A percentile compares a stretch with the other conserved stretches of the same genome.
phyloP scores from a whole-genome alignment of 345 rosid species.

The Rubroshorea leprosula region DNA sequence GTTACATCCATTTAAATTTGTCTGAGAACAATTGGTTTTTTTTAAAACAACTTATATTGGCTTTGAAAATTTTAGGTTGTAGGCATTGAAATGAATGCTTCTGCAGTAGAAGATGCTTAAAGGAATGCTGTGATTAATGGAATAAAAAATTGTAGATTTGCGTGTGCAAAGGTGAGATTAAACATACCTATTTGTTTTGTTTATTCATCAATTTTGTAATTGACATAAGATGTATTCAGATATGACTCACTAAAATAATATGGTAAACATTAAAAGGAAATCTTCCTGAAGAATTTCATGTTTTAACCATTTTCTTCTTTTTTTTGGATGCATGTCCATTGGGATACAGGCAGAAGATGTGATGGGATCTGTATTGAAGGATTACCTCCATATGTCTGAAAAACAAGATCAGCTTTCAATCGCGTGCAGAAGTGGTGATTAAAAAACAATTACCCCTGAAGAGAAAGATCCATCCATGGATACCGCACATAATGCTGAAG shows the following conservation, averaged over 20 bases:
- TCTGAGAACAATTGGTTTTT: background rate
- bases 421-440: constrained; percentile 24
- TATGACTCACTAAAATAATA: background rate
- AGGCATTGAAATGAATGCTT: constrained; percentile 96
- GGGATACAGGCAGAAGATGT: constrained; percentile 78
- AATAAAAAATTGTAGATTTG: constrained; percentile 80
- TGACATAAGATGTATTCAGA: background rate
- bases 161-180: constrained; percentile 72
- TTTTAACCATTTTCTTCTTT: background rate
- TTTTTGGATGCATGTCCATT: constrained; percentile 5
- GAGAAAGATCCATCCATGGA: constrained; percentile 22
- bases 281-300: background rate
- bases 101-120: constrained; percentile 90
- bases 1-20: background rate
- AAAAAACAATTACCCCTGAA: constrained; percentile 28
- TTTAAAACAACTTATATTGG: too few relatives aligned
- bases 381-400: constrained; percentile 45
- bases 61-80: constrained; percentile 52
- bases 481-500: constrained; percentile 20
- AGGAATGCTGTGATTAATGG: constrained; percentile 84
- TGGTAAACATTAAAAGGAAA: background rate
- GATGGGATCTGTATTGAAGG: constrained; percentile 72
- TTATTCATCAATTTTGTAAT: too few relatives aligned
- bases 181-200: constrained; percentile 1
- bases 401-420: constrained; percentile 29